These are phyloP conservation scores for Cutaneotrichosporon arboriforme DNA, from an alignment of 1,284 basidiomycete species.

Conservation along the genomic window DNA sequence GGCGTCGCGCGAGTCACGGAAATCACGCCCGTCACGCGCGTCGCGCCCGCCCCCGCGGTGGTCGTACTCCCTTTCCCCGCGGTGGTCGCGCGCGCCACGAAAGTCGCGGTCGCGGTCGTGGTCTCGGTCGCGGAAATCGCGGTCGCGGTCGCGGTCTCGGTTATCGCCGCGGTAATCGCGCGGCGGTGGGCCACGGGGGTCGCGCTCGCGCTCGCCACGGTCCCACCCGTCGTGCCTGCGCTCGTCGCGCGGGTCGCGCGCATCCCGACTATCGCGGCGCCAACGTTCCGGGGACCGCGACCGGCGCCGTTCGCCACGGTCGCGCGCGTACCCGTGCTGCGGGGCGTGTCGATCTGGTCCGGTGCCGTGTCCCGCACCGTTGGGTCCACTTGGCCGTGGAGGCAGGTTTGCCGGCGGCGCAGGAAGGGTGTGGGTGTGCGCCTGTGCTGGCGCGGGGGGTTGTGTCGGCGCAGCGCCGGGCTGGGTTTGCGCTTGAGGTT, in stretches of 20 bases:
- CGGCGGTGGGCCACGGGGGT: not conserved
- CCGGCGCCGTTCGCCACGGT: not conserved
- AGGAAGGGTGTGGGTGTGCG: not conserved
- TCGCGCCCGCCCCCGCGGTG: not conserved
- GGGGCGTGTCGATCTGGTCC: too few relatives aligned
- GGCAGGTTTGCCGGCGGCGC: not conserved
- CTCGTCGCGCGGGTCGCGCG: not conserved
- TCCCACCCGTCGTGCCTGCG: not conserved
- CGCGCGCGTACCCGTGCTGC: not conserved
- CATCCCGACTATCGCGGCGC: not conserved
- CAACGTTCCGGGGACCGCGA: not conserved
- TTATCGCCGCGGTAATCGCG: conserved; percentile 4
- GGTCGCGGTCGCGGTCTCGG: conserved; percentile 2
- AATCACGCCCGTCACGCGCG: conserved; percentile 2
- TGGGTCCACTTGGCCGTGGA: not conserved
- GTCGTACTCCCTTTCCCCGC: not conserved
- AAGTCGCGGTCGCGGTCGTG: conserved; percentile 3
- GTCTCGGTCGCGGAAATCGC: not conserved
- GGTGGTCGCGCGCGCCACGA: not conserved
- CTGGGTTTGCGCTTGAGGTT: too few relatives aligned
- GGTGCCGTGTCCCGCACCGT: not conserved
- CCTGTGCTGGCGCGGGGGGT: not conserved
- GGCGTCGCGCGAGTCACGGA: not conserved
- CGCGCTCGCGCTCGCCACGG: conserved; percentile 1
- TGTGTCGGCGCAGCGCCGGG: not conserved